Conservation (phyloP, 1,284 basidiomycete species). For the Malassezia restricta region DNA sequence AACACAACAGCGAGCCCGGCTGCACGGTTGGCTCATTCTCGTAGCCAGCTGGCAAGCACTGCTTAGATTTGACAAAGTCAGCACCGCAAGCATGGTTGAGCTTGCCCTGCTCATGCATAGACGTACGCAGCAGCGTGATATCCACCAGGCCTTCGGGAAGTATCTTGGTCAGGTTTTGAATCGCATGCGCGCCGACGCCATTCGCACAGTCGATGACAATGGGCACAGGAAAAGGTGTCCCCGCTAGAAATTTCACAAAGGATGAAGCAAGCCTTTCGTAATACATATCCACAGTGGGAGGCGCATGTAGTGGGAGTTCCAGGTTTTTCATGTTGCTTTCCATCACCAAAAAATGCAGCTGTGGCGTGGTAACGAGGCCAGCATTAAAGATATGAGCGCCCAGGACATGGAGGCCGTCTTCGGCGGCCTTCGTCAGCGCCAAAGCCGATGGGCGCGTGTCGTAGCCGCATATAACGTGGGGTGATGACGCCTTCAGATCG, state of each 20-base stretch:
- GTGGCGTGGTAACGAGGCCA: constrained; percentile 82
- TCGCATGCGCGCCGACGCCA: constrained; percentile 66
- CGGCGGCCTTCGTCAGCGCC: constrained; percentile 66
- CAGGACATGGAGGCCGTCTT: constrained; percentile 67
- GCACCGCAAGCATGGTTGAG: constrained; percentile 80
- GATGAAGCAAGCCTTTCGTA: constrained; percentile 70
- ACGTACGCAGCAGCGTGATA: constrained; percentile 30
- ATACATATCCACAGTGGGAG: constrained; percentile 74
- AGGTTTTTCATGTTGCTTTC: constrained; percentile 70
- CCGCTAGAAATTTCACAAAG: constrained; percentile 68
- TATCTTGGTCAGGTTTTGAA: constrained; percentile 27
- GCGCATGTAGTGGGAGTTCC: constrained; percentile 59
- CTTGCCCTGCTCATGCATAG: constrained; percentile 56
- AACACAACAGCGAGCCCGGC: constrained; percentile 66
- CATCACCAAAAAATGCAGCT: constrained; percentile 87
- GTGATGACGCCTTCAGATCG: constrained; percentile 62
- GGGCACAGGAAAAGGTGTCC: constrained; percentile 46
- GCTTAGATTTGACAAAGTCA: constrained; percentile 82
- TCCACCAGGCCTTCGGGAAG: constrained; percentile 23
- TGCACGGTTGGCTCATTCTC: constrained; percentile 26
- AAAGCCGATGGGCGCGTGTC: constrained; percentile 85
- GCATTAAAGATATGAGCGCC: constrained; percentile 46
- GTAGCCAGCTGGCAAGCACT: constrained; percentile 35
- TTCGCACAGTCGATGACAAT: constrained; percentile 91
- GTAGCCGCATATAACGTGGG: constrained; percentile 70